A percentile compares a stretch with the other conserved stretches of the same genome.
Evolutionary conservation across 306 rosid species (phyloP).

Genomic region (Arachis stenosperma): DNA sequence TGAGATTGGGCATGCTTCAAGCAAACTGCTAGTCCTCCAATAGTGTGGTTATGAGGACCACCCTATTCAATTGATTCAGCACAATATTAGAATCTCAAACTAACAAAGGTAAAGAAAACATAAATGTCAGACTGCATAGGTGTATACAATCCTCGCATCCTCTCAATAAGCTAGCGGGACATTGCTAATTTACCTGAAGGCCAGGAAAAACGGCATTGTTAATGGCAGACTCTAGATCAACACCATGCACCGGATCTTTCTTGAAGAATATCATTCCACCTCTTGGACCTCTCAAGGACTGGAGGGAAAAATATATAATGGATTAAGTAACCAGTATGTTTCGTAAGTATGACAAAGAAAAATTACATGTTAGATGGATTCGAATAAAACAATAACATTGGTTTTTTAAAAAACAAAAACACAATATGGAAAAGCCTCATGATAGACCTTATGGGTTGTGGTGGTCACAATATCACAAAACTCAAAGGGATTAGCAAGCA

Average conservation of each 20-base stretch:
- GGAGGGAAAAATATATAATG: constrained; percentile 37
- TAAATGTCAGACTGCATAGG: constrained; percentile 6
- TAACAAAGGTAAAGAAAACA: constrained; percentile 31
- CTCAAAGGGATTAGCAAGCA: constrained; percentile 85
- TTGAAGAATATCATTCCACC: constrained; percentile 98
- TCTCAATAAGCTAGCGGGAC: constrained; percentile 30
- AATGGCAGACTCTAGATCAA: constrained; percentile 83
- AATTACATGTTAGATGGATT: not conserved
- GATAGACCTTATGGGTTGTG: constrained; percentile 91
- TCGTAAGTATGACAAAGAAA: constrained; percentile 18
- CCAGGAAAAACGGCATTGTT: constrained; percentile 96
- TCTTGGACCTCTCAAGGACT: constrained; percentile 96
- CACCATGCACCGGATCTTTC: constrained; percentile 78
- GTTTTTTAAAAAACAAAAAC: constrained; percentile 23
- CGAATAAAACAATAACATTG: not conserved
- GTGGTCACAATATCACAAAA: constrained; percentile 96
- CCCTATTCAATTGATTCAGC: constrained; percentile 59
- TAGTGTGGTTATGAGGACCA: constrained; percentile 98
- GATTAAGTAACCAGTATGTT: constrained; percentile 8
- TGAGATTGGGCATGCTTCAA: constrained; percentile 76
- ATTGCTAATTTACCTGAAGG: constrained; percentile 65
- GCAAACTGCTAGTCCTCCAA: constrained; percentile 94
- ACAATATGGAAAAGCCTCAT: not conserved
- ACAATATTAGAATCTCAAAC: constrained; percentile 31
- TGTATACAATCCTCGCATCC: not conserved